phyloP scores from a whole-genome alignment of 2,329 filamentous ascomycete species.

The Diaporthe sp. region DNA sequence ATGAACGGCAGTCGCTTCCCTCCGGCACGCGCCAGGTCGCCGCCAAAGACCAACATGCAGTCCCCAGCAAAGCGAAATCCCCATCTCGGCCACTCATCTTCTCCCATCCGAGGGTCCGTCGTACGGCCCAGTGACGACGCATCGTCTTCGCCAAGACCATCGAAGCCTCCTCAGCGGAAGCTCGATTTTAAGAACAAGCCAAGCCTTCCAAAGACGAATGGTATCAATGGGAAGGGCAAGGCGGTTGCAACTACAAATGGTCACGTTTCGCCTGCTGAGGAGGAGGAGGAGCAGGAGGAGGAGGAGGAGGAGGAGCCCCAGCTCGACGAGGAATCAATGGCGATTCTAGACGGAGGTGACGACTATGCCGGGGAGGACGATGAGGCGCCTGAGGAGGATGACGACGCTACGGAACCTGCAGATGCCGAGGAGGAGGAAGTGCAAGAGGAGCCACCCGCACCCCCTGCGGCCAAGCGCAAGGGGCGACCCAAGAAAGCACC shows the following conservation, averaged over 20 bases:
- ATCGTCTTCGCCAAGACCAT: constrained; percentile 44
- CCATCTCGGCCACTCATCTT: constrained; percentile 67
- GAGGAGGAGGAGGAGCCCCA: constrained; percentile 48
- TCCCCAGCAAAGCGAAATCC: constrained; percentile 75
- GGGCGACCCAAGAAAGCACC: constrained; percentile 37
- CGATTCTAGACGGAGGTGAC: constrained; percentile 50
- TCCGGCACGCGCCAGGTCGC: constrained; percentile 67
- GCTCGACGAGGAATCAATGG: constrained; percentile 44
- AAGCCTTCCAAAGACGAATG: constrained; percentile 50
- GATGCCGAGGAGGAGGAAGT: constrained; percentile 45
- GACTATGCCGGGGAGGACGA: constrained; percentile 53
- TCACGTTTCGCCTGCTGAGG: constrained; percentile 40
- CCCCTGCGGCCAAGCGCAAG: constrained; percentile 32
- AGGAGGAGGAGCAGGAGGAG: constrained; percentile 51
- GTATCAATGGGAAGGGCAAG: constrained; percentile 44
- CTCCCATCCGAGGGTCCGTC: constrained; percentile 59
- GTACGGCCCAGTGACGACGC: constrained; percentile 47
- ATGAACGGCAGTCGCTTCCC: constrained; percentile 64
- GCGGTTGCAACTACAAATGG: constrained; percentile 40
- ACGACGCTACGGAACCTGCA: constrained; percentile 37
- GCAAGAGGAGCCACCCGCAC: constrained; percentile 39
- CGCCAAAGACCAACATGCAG: constrained; percentile 72
- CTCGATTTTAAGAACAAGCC: constrained; percentile 63
- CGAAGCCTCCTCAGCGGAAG: constrained; percentile 63
- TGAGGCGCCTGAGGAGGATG: constrained; percentile 41